phyloP scores from a whole-genome alignment of 345 rosid species.

The Limnanthes douglasii region DNA sequence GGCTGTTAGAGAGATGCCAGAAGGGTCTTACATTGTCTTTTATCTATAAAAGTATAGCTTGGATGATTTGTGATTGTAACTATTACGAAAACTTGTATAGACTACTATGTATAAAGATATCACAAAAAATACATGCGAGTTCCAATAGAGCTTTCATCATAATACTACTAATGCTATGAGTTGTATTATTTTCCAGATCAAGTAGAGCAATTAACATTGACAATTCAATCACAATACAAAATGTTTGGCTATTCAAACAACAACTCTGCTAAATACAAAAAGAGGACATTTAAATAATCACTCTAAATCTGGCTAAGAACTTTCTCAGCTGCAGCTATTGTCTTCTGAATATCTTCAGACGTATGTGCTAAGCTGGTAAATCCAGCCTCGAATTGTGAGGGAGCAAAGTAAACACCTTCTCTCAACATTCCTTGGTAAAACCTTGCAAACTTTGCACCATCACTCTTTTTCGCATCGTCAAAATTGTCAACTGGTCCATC shows the following conservation, averaged over 20 bases:
- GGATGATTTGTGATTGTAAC: too few species aligned
- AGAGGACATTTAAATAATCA: background rate
- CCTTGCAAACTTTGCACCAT: constrained; percentile 57
- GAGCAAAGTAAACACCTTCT: constrained; percentile 95
- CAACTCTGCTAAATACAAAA: constrained; percentile 5
- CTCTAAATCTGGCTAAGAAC: constrained; percentile 49
- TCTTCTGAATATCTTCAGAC: constrained; percentile 49
- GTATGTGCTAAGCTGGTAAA: constrained; percentile 91
- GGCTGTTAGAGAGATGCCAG: too few species aligned
- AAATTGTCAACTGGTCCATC: constrained; percentile 81
- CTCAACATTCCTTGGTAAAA: constrained; percentile 70
- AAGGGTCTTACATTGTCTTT: too few species aligned
- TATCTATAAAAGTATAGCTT: too few species aligned
- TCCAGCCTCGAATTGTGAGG: constrained; percentile 97
- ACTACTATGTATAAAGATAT: too few species aligned
- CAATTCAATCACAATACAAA: too few species aligned
- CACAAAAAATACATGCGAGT: too few species aligned
- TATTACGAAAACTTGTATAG: too few species aligned
- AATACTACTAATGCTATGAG: too few species aligned
- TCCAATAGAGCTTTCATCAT: too few species aligned
- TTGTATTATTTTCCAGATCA: too few species aligned
- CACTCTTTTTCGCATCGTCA: constrained; percentile 73
- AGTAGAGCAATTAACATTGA: too few species aligned
- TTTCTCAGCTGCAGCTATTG: constrained; percentile 71
- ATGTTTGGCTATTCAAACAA: constrained; percentile 2